Conservation (phyloP, 495 filamentous ascomycete genomes). For the Aspergillus bertholletiae region DNA sequence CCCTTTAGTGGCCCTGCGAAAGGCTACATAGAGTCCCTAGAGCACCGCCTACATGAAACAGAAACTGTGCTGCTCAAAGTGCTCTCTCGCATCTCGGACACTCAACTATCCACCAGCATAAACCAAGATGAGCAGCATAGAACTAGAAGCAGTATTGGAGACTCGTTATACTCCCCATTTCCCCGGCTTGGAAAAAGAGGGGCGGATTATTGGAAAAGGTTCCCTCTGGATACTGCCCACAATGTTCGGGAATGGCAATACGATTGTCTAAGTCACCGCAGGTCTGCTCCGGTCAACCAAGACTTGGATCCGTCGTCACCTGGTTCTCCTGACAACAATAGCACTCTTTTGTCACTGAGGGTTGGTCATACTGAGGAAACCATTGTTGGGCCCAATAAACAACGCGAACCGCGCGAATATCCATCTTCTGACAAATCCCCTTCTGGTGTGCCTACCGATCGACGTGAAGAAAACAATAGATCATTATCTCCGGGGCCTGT, state of each 20-base stretch:
- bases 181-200: constrained; percentile 28
- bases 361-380: background rate
- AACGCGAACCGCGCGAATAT: background rate
- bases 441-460: background rate
- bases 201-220: constrained; percentile 32
- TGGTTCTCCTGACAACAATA: background rate
- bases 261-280: constrained; percentile 15
- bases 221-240: constrained; percentile 29
- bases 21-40: constrained; percentile 37
- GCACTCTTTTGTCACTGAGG: background rate
- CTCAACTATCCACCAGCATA: constrained; percentile 23
- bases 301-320: background rate
- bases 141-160: background rate
- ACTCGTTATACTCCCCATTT: constrained; percentile 17
- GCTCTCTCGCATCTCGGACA: constrained; percentile 28
- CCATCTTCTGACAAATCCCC: background rate
- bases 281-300: background rate
- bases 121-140: background rate
- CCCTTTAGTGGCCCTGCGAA: constrained; percentile 33
- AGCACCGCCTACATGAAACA: constrained; percentile 36
- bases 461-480: background rate
- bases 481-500: background rate
- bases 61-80: constrained; percentile 31
- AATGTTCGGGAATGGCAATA: constrained; percentile 36
- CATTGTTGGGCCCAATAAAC: background rate